These are phyloP conservation scores for Wallacemonas sp. DNA, from an alignment of 208 protist species.

Conservation along the genomic window DNA sequence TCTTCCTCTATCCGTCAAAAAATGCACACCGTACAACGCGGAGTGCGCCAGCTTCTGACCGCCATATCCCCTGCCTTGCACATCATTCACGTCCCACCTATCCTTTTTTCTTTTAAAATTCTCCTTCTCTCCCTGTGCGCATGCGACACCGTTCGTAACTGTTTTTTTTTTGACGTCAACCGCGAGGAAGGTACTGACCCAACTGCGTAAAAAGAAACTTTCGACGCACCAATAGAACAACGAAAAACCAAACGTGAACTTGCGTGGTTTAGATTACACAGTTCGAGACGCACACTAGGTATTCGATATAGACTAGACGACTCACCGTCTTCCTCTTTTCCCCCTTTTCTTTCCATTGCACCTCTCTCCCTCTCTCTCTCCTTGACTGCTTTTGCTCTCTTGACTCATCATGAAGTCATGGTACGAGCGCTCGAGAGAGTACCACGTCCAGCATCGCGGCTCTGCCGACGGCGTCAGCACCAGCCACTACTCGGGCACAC, in stretches of 20 bases:
- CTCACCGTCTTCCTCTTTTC: conserved; percentile 17
- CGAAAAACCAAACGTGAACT: not conserved
- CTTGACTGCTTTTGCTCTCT: conserved; percentile 12
- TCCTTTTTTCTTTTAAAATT: too few relatives aligned
- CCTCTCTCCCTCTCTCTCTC: conserved; percentile 14
- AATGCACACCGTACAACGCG: too few relatives aligned
- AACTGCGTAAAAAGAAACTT: too few relatives aligned
- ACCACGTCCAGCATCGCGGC: not conserved
- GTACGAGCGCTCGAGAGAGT: conserved; percentile 9
- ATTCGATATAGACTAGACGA: not conserved
- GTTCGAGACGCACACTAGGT: not conserved
- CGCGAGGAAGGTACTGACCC: too few relatives aligned
- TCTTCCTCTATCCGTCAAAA: too few relatives aligned
- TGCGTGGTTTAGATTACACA: not conserved
- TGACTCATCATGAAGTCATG: conserved; percentile 3
- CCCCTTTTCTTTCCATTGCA: not conserved
- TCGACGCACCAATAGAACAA: too few relatives aligned
- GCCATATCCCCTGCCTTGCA: too few relatives aligned
- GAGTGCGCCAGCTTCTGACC: too few relatives aligned
- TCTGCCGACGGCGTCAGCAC: not conserved
- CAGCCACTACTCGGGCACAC: not conserved
- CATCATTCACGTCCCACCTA: too few relatives aligned
- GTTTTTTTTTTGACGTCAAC: too few relatives aligned
- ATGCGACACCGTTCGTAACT: too few relatives aligned
- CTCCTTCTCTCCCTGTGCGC: too few relatives aligned